Conservation (phyloP, 1,284 basidiomycete genomes). For the Pseudozyma sp. region DNA sequence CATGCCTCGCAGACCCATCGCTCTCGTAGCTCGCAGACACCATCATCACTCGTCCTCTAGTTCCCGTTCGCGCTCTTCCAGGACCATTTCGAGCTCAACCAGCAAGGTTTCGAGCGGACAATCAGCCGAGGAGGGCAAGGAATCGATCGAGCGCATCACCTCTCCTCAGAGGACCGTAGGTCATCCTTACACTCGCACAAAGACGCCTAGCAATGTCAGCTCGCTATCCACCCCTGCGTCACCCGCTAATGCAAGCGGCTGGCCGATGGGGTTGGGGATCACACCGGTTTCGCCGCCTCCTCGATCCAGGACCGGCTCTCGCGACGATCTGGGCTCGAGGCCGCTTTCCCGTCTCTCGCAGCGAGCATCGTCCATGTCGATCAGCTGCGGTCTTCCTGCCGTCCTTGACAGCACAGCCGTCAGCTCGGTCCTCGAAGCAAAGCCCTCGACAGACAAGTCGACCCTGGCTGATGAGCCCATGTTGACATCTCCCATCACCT, state of each 20-base stretch:
- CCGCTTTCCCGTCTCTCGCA: conserved; percentile 23
- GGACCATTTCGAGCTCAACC: conserved; percentile 11
- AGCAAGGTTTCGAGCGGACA: not conserved
- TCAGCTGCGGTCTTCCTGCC: not conserved
- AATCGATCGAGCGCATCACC: conserved; percentile 1
- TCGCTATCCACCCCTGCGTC: not conserved
- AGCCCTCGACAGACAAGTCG: not conserved
- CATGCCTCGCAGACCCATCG: conserved; percentile 46
- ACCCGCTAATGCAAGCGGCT: not conserved
- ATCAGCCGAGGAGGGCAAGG: conserved; percentile 9
- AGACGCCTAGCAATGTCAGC: conserved; percentile 26
- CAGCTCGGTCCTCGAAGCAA: too few species aligned
- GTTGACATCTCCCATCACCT: conserved; percentile 13
- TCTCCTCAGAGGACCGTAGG: conserved; percentile 2
- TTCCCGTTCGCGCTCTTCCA: conserved; percentile 29
- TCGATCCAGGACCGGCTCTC: conserved; percentile 11
- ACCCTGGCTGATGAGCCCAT: conserved; percentile 19
- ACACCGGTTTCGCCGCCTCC: conserved; percentile 31
- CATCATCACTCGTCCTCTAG: conserved; percentile 22
- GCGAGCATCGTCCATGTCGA: not conserved
- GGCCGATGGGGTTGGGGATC: conserved; percentile 24
- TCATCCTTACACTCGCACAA: conserved; percentile 36
- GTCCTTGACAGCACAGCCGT: not conserved
- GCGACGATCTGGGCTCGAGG: conserved; percentile 6
- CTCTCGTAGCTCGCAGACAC: conserved; percentile 43